A percentile compares a stretch with the other conserved stretches of the same genome.
Evolutionary conservation across 805 yeast genomes (phyloP).

Genomic region (Yarrowia sp.): DNA sequence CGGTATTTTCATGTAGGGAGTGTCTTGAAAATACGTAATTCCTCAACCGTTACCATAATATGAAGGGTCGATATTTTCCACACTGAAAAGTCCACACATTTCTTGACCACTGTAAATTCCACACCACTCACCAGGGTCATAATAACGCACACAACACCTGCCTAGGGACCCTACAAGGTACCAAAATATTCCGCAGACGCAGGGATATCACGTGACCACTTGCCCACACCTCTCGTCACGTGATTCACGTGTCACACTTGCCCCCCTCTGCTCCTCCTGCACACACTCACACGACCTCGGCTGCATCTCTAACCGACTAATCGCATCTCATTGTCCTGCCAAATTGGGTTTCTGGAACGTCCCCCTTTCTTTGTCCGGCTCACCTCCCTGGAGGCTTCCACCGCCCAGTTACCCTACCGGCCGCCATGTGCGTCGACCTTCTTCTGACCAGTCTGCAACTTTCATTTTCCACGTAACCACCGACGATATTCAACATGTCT

Average conservation of each 20-base stretch:
- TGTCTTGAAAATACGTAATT: no score
- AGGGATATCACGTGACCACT: not conserved
- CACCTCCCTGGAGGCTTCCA: not conserved
- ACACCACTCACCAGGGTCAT: not conserved
- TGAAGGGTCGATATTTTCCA: no score
- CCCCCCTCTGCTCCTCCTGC: no score
- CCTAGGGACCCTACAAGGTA: no score
- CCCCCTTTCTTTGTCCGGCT: slow-evolving; percentile 7
- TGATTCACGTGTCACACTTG: no score
- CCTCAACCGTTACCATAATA: not conserved
- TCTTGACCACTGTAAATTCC: no score
- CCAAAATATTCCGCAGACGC: not conserved
- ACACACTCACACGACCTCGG: slow-evolving; percentile 34
- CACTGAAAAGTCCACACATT: no score
- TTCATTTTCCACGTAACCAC: slow-evolving; percentile 33
- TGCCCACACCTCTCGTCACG: no score
- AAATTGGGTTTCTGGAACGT: not conserved
- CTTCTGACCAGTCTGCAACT: slow-evolving; percentile 21
- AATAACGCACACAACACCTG: not conserved
- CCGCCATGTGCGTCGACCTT: slow-evolving; percentile 5
- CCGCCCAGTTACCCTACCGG: slow-evolving; percentile 36
- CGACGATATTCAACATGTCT: slow-evolving; percentile 39
- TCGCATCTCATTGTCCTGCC: slow-evolving; percentile 27
- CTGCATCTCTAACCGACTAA: slow-evolving; percentile 11
- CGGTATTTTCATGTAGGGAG: no score